Evolutionary conservation across 345 rosid genomes (phyloP), one percentile per base, ranked within the genome.

Genomic region (Gossypium thurberi): DNA sequence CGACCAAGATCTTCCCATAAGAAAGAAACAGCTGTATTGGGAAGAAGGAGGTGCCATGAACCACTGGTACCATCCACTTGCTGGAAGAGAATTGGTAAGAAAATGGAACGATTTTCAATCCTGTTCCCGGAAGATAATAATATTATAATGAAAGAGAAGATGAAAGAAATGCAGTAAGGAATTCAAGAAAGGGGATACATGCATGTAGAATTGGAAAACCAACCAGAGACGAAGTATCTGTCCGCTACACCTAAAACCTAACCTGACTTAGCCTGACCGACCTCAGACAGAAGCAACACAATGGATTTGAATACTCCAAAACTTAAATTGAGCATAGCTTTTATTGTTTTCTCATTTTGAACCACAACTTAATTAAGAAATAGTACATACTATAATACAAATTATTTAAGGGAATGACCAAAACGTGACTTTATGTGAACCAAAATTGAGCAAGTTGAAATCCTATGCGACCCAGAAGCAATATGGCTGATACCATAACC

Each of bases 1-100:
- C 91, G 87, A 82, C 97, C 96, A 79, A 92, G 86, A 85, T 93
- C 91, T 82, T 95, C 99, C 99, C 99, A 93, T 33, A 84, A 86
- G 88, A 92, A 95, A 64, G 98, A 85, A 84, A 89, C 89, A 72
- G 99, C 94, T n/a, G 97, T 75, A 15, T 83, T 85, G 50, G 99
- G 99, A 67, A 85, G 90, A 79, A 95, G 91, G 79, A 82, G 87
- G 81, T 87, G 88, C 99, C 98, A 95, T 47, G 96, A 87, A 81
- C 90, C 88, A 72, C 82, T 78, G 65, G 77, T 70, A 76, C 92
- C 89, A 71, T 84, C 91, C 28, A 82, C 99, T 87, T 95, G 96
- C 75, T 89, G 91, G 81, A 86, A 88, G 64, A 76, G 98, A 76
- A 92, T 81, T 57, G 98, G 93, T 79, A 92, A 83, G 80, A 87